A percentile compares a stretch with the other conserved stretches of the same genome.
phyloP scores from a whole-genome alignment of 2,329 filamentous ascomycete species.

The Aspergillus pseudoviridinutans region DNA sequence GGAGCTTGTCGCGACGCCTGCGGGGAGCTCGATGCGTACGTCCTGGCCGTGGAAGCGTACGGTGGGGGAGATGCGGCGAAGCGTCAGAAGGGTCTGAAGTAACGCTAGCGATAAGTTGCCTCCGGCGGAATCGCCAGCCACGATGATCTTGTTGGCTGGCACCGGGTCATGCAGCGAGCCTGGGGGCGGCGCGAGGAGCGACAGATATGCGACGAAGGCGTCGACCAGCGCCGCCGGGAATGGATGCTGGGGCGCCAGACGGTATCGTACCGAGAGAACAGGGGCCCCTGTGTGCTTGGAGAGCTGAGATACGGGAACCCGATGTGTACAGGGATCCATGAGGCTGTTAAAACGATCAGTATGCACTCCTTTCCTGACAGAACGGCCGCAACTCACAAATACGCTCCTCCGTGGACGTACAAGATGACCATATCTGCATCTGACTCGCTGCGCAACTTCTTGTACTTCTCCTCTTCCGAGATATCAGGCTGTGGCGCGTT shows the following conservation, averaged over 20 bases:
- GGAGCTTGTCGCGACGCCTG: slow-evolving; percentile 36
- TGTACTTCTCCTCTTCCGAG: slow-evolving; percentile 42
- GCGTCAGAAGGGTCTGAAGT: slow-evolving; percentile 40
- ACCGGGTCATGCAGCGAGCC: slow-evolving; percentile 42
- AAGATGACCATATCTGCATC: slow-evolving; percentile 41
- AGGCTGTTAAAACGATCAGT: slow-evolving; percentile 23
- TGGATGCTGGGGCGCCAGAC: slow-evolving; percentile 45
- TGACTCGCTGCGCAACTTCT: slow-evolving; percentile 35
- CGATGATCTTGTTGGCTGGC: slow-evolving; percentile 41
- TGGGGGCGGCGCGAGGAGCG: slow-evolving; percentile 42
- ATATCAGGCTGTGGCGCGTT: slow-evolving; percentile 37
- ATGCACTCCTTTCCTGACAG: not conserved
- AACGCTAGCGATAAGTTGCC: slow-evolving; percentile 41
- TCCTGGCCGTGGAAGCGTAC: slow-evolving; percentile 40
- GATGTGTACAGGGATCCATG: slow-evolving; percentile 44
- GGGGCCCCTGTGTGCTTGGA: slow-evolving; percentile 39
- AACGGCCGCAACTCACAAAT: slow-evolving; percentile 33
- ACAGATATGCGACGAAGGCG: slow-evolving; percentile 45
- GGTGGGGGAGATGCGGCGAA: slow-evolving; percentile 31
- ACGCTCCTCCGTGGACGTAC: slow-evolving; percentile 47
- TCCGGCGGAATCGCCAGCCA: slow-evolving; percentile 47
- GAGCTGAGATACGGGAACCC: slow-evolving; percentile 33
- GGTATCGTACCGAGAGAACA: slow-evolving; percentile 44
- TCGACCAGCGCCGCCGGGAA: slow-evolving; percentile 47
- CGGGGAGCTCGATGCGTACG: slow-evolving; percentile 39